A percentile compares a stretch with the other conserved stretches of the same genome.
phyloP scores from a whole-genome alignment of 805 yeast genomes.

The Starmerella vitae region DNA sequence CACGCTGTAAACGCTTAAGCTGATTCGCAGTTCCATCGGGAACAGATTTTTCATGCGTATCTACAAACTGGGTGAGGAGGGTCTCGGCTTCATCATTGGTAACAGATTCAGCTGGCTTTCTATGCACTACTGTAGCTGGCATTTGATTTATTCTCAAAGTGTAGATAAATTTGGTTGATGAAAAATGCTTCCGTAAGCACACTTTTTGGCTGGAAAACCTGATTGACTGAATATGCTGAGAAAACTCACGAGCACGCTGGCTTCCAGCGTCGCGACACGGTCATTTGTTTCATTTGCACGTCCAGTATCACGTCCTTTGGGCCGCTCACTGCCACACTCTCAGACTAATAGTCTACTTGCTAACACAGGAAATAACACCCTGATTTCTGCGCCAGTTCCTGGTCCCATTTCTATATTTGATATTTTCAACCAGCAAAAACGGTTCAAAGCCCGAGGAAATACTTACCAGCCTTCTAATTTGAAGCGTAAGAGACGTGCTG shows the following conservation, averaged over 20 bases:
- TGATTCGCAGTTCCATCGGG: conserved; percentile 40
- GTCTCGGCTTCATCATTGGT: conserved; percentile 21
- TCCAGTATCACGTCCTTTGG: conserved; percentile 13
- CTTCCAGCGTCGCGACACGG: conserved; percentile 1
- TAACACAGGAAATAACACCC: not conserved
- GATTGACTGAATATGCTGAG: conserved; percentile 3
- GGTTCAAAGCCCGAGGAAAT: conserved; percentile 67
- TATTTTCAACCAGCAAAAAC: conserved; percentile 15
- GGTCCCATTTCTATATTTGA: conserved; percentile 11
- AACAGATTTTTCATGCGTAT: conserved; percentile 26
- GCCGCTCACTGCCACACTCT: not conserved
- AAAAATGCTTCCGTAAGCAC: conserved; percentile 1
- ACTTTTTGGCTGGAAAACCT: not conserved
- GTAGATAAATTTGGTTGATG: not conserved
- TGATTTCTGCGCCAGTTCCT: conserved; percentile 1
- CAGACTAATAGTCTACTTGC: not conserved
- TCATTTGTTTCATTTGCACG: conserved; percentile 15
- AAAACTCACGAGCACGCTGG: not conserved
- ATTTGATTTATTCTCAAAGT: not conserved
- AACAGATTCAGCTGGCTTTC: conserved; percentile 5
- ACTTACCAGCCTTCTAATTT: conserved; percentile 88
- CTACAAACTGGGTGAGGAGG: conserved; percentile 22
- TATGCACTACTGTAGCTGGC: conserved; percentile 15
- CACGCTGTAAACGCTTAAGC: conserved; percentile 60
- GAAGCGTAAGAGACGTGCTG: conserved; percentile 78